Conservation (phyloP, 495 filamentous ascomycete species). For the Aspergillus panamensis region DNA sequence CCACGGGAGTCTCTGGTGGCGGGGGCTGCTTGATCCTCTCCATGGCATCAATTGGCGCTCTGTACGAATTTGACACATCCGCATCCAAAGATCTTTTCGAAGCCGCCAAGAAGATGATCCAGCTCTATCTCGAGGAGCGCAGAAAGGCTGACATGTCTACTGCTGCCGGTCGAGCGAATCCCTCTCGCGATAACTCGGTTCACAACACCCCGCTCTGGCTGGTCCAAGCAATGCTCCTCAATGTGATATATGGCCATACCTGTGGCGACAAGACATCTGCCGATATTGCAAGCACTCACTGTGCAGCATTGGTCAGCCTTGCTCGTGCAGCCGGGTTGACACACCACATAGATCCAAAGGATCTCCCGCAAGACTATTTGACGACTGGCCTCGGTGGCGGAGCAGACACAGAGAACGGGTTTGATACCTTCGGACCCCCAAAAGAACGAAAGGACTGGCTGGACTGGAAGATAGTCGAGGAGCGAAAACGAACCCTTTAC, state of each 20-base stretch:
- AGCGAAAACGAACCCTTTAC: conserved; percentile 91
- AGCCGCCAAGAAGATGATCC: conserved; percentile 91
- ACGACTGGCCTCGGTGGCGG: conserved; percentile 16
- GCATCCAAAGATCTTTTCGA: conserved; percentile 87
- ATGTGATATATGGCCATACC: conserved; percentile 93
- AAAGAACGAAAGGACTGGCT: conserved; percentile 84
- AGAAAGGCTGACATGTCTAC: conserved; percentile 85
- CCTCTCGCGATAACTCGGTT: conserved; percentile 60
- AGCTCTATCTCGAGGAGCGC: conserved; percentile 87
- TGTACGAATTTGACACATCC: conserved; percentile 83
- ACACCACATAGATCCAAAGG: conserved; percentile 42
- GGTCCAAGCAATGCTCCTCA: conserved; percentile 97
- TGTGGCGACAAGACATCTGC: conserved; percentile 87
- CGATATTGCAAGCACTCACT: conserved; percentile 89
- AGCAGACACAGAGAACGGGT: conserved; percentile 9
- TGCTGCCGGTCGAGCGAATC: conserved; percentile 60
- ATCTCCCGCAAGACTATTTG: conserved; percentile 41
- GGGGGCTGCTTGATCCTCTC: conserved; percentile 89
- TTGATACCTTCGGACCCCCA: conserved; percentile 40
- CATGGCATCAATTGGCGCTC: conserved; percentile 92
- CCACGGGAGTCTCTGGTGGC: conserved; percentile 67
- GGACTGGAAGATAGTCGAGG: conserved; percentile 82
- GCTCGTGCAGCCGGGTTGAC: conserved; percentile 80
- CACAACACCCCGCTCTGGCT: conserved; percentile 91
- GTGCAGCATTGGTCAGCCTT: conserved; percentile 83